Conservation (phyloP, 352 stramenopile species). For the Phytophthora tentaculata region DNA sequence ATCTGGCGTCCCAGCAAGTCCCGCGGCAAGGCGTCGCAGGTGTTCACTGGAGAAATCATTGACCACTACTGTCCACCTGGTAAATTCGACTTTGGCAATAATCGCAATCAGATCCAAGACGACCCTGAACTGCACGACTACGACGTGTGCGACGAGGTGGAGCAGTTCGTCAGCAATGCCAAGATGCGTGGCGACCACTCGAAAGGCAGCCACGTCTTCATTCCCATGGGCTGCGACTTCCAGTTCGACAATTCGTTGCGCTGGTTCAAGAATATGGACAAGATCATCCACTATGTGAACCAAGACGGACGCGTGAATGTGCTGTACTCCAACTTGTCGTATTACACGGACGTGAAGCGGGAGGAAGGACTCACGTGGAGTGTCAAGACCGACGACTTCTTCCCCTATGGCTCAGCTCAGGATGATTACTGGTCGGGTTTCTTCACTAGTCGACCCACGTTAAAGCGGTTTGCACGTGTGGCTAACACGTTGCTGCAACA, state of each 20-base stretch:
- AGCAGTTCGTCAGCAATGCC: conserved; percentile 84
- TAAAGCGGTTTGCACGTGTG: conserved; percentile 94
- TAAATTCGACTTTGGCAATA: conserved; percentile 77
- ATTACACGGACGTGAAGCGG: conserved; percentile 96
- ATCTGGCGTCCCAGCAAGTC: conserved; percentile 94
- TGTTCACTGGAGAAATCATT: conserved; percentile 91
- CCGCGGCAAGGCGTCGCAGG: conserved; percentile 79
- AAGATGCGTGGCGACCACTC: conserved; percentile 73
- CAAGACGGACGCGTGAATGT: conserved; percentile 92
- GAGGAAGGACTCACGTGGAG: conserved; percentile 78
- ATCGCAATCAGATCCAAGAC: conserved; percentile 86
- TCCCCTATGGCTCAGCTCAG: conserved; percentile 94
- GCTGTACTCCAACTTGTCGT: conserved; percentile 96
- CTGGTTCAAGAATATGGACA: conserved; percentile 97
- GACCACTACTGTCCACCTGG: conserved; percentile 78
- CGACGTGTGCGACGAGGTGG: conserved; percentile 88
- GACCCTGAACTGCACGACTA: conserved; percentile 87
- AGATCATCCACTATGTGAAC: conserved; percentile 96
- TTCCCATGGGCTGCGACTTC: conserved; percentile 96
- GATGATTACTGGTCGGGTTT: conserved; percentile 97
- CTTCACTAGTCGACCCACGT: conserved; percentile 93
- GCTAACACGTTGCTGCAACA: conserved; percentile 90
- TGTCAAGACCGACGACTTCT: conserved; percentile 97
- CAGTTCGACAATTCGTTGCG: conserved; percentile 88
- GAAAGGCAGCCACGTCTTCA: conserved; percentile 85